Conservation (phyloP, 768 basidiomycete genomes). For the Boletus speciosus region DNA sequence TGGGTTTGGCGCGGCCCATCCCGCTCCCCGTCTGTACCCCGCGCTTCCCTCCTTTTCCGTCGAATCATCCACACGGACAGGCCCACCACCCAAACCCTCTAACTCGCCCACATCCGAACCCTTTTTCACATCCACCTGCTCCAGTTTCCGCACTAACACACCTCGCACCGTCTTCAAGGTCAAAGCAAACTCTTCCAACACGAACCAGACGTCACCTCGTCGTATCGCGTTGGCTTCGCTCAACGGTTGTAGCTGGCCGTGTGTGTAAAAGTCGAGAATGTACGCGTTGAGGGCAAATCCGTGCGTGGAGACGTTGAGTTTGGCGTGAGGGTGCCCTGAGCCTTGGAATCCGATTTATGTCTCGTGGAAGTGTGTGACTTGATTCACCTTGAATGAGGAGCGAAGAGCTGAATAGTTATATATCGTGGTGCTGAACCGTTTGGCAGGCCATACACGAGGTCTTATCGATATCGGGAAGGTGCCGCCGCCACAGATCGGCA, state of each 20-base stretch:
- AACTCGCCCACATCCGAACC: slow-evolving; percentile 9
- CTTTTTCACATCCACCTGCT: slow-evolving; percentile 7
- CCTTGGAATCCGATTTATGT: slow-evolving; percentile 19
- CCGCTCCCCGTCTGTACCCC: not conserved
- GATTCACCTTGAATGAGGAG: too few species aligned
- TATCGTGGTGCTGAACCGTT: too few species aligned
- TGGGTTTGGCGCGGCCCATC: slow-evolving; percentile 27
- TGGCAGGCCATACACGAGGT: not conserved
- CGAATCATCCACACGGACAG: slow-evolving; percentile 27
- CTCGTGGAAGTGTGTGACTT: too few species aligned
- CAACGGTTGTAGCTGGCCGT: slow-evolving; percentile 54
- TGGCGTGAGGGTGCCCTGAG: not conserved
- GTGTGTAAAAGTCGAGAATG: slow-evolving; percentile 63
- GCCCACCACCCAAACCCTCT: slow-evolving; percentile 33
- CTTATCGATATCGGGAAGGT: not conserved
- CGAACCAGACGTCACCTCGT: slow-evolving; percentile 62
- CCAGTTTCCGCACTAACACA: slow-evolving; percentile 31
- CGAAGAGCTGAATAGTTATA: too few species aligned
- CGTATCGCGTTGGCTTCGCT: slow-evolving; percentile 54
- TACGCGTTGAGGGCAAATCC: slow-evolving; percentile 55
- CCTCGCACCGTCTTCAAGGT: slow-evolving; percentile 48
- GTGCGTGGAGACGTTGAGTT: not conserved
- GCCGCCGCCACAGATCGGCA: not conserved
- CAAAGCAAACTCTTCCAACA: slow-evolving; percentile 55
- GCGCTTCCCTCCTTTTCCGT: slow-evolving; percentile 24